Evolutionary conservation across 441 rosid genomes (phyloP).

Genomic region (Melastoma candidum): DNA sequence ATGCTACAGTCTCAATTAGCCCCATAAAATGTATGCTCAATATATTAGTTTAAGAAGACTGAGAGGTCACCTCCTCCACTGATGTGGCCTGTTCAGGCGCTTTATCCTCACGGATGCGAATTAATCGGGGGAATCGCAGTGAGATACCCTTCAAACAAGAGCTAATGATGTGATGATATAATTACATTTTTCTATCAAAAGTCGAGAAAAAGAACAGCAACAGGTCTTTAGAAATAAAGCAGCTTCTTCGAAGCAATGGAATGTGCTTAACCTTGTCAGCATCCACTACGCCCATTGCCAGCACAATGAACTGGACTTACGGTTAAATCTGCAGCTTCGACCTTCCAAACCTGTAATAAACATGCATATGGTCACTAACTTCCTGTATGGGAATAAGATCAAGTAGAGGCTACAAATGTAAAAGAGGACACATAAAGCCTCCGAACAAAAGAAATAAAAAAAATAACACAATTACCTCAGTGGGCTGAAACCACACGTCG

Average conservation of each 20-base stretch:
- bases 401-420: not conserved
- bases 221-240: too few species aligned
- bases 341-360: slow-evolving; percentile 83
- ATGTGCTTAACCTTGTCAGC: slow-evolving; percentile 50
- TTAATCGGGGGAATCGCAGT: slow-evolving; percentile 77
- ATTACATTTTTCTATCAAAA: too few species aligned
- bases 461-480: slow-evolving; percentile 44
- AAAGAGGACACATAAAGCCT: not conserved
- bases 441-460: slow-evolving; percentile 1
- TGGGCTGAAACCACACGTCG: slow-evolving; percentile 90
- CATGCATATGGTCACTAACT: not conserved
- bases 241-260: too few species aligned
- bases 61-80: slow-evolving; percentile 54
- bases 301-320: slow-evolving; percentile 89
- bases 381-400: not conserved
- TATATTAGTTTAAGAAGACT: not conserved
- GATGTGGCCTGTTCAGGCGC: slow-evolving; percentile 75
- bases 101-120: slow-evolving; percentile 80
- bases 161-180: not conserved
- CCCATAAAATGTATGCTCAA: slow-evolving; percentile 5
- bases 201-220: too few species aligned
- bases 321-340: slow-evolving; percentile 90
- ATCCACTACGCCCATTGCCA: slow-evolving; percentile 69
- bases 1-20: slow-evolving; percentile 2
- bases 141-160: slow-evolving; percentile 53